phyloP scores from a whole-genome alignment of 2,329 filamentous ascomycete species.

The Aspergillus tubingensis region DNA sequence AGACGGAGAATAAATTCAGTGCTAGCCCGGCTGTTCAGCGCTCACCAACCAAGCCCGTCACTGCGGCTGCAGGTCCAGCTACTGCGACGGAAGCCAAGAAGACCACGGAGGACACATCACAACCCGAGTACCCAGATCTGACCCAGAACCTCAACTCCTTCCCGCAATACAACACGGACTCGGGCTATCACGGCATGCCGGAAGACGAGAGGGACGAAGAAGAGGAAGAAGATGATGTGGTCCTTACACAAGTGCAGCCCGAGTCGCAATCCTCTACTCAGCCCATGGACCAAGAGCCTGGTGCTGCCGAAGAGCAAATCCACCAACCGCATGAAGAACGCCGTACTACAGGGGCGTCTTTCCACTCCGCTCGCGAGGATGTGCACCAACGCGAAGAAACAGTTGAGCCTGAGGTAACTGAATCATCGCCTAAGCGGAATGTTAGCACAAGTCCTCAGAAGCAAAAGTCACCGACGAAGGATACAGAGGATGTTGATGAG shows the following conservation, averaged over 20 bases:
- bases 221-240: constrained; percentile 41
- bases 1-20: constrained; percentile 35
- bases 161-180: constrained; percentile 46
- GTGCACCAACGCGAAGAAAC: constrained; percentile 37
- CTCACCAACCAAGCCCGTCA: constrained; percentile 34
- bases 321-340: constrained; percentile 32
- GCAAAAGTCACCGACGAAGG: constrained; percentile 12
- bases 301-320: constrained; percentile 16
- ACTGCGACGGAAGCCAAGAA: constrained; percentile 16
- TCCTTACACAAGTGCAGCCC: constrained; percentile 34
- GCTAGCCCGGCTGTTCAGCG: constrained; percentile 39
- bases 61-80: constrained; percentile 19
- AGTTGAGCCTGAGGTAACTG: constrained; percentile 40
- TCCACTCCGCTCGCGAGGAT: constrained; percentile 50
- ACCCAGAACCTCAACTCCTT: constrained; percentile 42
- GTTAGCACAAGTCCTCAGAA: constrained; percentile 20
- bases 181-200: constrained; percentile 51
- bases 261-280: constrained; percentile 38
- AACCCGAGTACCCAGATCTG: constrained; percentile 33
- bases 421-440: constrained; percentile 26
- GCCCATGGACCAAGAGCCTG: constrained; percentile 33
- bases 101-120: constrained; percentile 23
- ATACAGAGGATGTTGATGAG: constrained; percentile 9
- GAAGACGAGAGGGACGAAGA: constrained; percentile 41
- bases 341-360: constrained; percentile 48